Base-by-base conservation (phyloP, 2,329 filamentous ascomycete genomes). In the Trichoderma atroviride region DNA sequence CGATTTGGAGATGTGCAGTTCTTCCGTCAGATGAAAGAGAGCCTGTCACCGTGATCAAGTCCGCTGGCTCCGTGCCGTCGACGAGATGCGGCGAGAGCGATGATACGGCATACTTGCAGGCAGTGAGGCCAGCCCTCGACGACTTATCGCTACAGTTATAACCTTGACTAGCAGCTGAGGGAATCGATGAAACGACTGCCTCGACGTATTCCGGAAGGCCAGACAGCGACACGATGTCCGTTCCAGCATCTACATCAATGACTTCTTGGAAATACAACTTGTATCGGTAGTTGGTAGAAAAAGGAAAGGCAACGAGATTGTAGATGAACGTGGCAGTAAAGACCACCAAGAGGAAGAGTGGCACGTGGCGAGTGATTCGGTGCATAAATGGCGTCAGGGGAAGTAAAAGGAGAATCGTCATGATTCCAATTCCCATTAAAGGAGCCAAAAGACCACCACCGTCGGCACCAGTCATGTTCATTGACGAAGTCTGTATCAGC, bases 211-310 rank as follows among this genome's bases (percentile, higher is more conserved):
- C 83, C 72, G 88, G 84, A 2, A 93, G 78, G 0, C 93, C 94
- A 0, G 84, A 86, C 10, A 97, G 82, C 40, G 88, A 88, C 52
- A 94, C 91, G 2, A 81, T 83, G 73, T 93, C 93, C 16, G 85
- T 81, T n/a, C 90, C 89, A 4, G 85, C 88, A 73, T 92, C 91
- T 11, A 97, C 86, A 73, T 97, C 88, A 59, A 97, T 83, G 11
- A 87, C 87, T 78, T 99, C 94, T 61, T 92, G 83, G 78, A 98
- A 97, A 79, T 90, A 96, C 59, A 95, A 85, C 79, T 98, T 98
- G 79, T 97, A 88, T 47, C 93, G 88, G 77, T 90, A 92, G 70
- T 89, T 86, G 27, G 87, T 82, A 0, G 93, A 96, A 80, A 98
- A 98, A 0, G 96, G 96, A 79, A 97, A 97, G 1, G 92, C 92